A percentile compares a stretch with the other conserved stretches of the same genome.
Evolutionary conservation across 306 rosid genomes (phyloP).

Genomic region (Hippophae gyantsensis): DNA sequence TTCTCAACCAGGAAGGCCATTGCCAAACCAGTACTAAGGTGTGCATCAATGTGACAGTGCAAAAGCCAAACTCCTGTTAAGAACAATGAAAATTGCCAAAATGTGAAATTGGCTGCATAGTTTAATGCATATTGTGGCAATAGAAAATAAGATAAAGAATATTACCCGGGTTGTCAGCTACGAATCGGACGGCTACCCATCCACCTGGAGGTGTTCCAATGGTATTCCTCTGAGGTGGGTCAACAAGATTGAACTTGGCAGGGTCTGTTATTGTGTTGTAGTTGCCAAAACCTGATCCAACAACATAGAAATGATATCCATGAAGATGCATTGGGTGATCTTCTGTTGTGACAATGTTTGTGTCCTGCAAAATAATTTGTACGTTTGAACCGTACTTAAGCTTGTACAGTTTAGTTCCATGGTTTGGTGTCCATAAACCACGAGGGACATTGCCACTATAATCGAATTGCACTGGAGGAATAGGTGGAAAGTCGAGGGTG

Average conservation of each 20-base stretch:
- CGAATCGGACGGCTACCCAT: constrained; percentile 89
- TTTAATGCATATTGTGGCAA: background rate
- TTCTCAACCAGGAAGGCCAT: constrained; percentile 77
- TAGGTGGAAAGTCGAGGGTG: constrained; percentile 78
- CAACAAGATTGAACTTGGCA: constrained; percentile 57
- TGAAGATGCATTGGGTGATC: constrained; percentile 95
- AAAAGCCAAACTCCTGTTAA: constrained; percentile 77
- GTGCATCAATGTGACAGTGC: constrained; percentile 89
- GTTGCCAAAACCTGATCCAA: constrained; percentile 85
- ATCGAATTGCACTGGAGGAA: constrained; percentile 64
- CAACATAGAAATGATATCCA: constrained; percentile 77
- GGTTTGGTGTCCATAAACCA: constrained; percentile 61
- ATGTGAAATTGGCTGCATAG: constrained; percentile 11
- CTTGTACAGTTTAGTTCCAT: constrained; percentile 55
- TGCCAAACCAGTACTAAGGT: constrained; percentile 59
- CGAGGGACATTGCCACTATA: constrained; percentile 79
- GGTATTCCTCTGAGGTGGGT: constrained; percentile 79
- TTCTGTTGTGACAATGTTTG: constrained; percentile 69
- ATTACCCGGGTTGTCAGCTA: constrained; percentile 88
- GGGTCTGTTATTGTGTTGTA: constrained; percentile 73
- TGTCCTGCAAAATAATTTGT: constrained; percentile 74
- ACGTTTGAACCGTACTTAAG: constrained; percentile 64
- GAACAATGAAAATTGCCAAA: background rate
- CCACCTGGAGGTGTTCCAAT: constrained; percentile 89
- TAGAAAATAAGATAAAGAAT: background rate